These are phyloP conservation scores for Rhynchospora breviuscula DNA, from an alignment of 176 grass and related monocot species.

Conservation along the genomic window DNA sequence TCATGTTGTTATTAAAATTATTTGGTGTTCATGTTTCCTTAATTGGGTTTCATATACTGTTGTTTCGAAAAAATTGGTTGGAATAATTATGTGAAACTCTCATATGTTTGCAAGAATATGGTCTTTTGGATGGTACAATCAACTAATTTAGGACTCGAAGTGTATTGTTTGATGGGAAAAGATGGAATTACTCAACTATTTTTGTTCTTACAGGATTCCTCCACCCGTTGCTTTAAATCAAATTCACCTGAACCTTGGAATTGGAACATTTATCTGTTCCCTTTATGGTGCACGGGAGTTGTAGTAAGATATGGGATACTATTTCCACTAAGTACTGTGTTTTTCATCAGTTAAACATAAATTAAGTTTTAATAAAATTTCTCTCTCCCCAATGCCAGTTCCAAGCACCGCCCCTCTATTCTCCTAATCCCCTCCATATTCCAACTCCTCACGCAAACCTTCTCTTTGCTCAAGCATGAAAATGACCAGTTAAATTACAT, in stretches of 20 bases:
- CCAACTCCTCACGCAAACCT: no score
- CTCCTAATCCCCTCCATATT: no score
- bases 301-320: constrained; percentile 84
- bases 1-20: background rate
- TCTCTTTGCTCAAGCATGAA: no score
- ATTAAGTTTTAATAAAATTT: background rate
- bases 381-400: background rate
- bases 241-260: constrained; percentile 99
- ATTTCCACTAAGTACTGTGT: constrained; percentile 63
- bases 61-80: background rate
- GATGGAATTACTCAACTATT: background rate
- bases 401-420: no score
- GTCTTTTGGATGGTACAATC: background rate
- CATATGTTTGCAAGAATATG: background rate
- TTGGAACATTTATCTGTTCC: constrained; percentile 99
- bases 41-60: background rate
- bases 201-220: constrained; percentile 63
- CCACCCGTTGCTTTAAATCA: constrained; percentile 96
- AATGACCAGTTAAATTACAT: no score
- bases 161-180: no score
- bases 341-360: background rate
- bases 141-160: background rate
- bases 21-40: background rate
- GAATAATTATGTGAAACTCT: background rate
- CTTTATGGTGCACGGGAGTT: constrained; percentile 89